Base-by-base conservation (phyloP, 495 filamentous ascomycete genomes). In the Chaetomidium leptoderma region DNA sequence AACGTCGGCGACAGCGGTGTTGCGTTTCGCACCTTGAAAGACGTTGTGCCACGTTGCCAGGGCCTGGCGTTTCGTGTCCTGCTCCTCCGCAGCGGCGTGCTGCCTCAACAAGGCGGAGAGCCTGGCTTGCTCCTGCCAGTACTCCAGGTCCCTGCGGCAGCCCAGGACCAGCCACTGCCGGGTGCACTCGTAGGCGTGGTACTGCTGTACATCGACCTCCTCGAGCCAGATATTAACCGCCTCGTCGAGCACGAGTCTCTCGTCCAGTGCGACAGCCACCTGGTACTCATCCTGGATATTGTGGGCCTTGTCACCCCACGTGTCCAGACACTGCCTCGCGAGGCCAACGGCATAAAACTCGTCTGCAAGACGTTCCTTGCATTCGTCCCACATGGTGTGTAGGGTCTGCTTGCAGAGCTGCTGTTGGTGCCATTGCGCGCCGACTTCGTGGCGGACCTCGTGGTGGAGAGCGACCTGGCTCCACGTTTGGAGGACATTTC, bases 401-500 rank as follows among this genome's bases (percentile, higher is more conserved):
- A 70, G 43, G 2, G 19, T 19, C 0, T 57, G 11, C 21, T 55
- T 47, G 26, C 53, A 48, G n/a, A 66, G 46, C 16, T 44, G 35
- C 33, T 58, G 42, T 5, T 63, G 47, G 10, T 64, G 43, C 36
- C 48, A 48, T 21, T 63, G 67, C 6, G 56, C 21, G 1, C 63
- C 63, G 11, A 69, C 69, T 26, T 47, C 36, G 10, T 57, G 23
- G 29, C 69, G 67, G 5, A 71, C 65, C 16, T 71, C 65, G 42
- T 64, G 63, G 45, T 66, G 57, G 3, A 71, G 63, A 0, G 61
- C 42, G 29, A 57, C 57, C 39, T 66, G 60, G 29, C 39, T 53
- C 69, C 69, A 71, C 56, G 43, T 63, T 39, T 71, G 60, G 11
- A 71, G 59, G 4, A 50, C 51, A 24, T 83, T 81, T 39, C 74